phyloP scores from a whole-genome alignment of 441 rosid genomes.

The Arabidopsis hybrid region DNA sequence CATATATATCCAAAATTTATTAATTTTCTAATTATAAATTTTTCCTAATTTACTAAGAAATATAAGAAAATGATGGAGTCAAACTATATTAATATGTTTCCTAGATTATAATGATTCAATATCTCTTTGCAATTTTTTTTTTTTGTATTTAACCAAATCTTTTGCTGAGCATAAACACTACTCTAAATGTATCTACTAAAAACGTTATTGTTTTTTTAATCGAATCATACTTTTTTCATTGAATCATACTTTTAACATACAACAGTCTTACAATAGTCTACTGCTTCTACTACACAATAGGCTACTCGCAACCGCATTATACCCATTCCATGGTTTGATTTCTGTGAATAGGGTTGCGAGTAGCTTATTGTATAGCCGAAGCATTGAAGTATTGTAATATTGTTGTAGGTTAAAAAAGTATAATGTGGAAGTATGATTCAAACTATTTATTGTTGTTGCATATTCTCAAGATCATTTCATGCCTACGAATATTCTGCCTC shows the following conservation, averaged over 20 bases:
- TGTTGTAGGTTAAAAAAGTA: too few relatives aligned
- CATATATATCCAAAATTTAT: neutral
- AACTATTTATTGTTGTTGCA: too few relatives aligned
- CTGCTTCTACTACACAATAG: neutral
- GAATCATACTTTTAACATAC: neutral
- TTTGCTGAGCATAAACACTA: conserved; percentile 9
- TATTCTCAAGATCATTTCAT: too few relatives aligned
- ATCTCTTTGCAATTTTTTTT: neutral
- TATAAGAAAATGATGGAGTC: neutral
- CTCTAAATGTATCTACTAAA: neutral
- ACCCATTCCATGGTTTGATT: neutral
- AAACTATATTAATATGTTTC: conserved; percentile 10
- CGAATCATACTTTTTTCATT: neutral
- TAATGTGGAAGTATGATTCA: too few relatives aligned
- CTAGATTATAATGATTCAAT: neutral
- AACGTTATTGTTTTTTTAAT: neutral
- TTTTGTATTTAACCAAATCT: neutral
- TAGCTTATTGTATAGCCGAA: conserved; percentile 56
- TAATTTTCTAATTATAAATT: neutral
- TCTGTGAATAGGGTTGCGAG: too few relatives aligned
- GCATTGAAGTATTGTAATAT: conserved; percentile 64
- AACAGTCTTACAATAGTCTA: neutral
- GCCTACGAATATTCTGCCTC: too few relatives aligned
- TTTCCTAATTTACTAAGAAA: conserved; percentile 1
- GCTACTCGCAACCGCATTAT: neutral